Evolutionary conservation across 148 eudicot species (phyloP).

Genomic region (Silene latifolia): DNA sequence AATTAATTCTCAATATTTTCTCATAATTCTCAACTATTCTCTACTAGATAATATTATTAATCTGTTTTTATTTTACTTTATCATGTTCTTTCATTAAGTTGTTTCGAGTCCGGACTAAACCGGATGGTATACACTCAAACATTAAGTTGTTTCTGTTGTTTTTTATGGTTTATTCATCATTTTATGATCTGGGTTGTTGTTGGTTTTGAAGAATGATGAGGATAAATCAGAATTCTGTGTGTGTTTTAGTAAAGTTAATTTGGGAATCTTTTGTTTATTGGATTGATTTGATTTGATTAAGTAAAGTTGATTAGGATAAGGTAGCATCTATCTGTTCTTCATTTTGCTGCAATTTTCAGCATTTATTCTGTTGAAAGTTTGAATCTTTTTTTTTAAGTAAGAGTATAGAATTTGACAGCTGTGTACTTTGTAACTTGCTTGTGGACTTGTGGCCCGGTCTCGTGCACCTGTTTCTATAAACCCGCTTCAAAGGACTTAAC

Average conservation of each 20-base stretch:
- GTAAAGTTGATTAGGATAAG: constrained; percentile 15
- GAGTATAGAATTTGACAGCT: constrained; percentile 31
- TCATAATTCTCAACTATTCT: not conserved
- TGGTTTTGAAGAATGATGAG: constrained; percentile 18
- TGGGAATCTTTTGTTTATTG: constrained; percentile 34
- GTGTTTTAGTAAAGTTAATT: constrained; percentile 26
- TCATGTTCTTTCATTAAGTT: too few relatives aligned
- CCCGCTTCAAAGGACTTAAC: too few relatives aligned
- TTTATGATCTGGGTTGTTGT: constrained; percentile 39
- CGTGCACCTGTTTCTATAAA: too few relatives aligned
- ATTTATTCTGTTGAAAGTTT: constrained; percentile 20
- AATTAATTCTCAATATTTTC: constrained; percentile 8
- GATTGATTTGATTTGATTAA: constrained; percentile 6
- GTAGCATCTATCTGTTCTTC: constrained; percentile 22
- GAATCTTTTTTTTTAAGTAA: constrained; percentile 22
- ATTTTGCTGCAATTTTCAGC: not conserved
- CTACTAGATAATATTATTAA: too few relatives aligned
- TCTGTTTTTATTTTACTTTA: not conserved
- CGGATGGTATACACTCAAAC: too few relatives aligned
- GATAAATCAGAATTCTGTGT: constrained; percentile 33
- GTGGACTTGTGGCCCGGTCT: too few relatives aligned
- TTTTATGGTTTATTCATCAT: constrained; percentile 14
- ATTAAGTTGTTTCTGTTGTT: not conserved
- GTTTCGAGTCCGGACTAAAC: too few relatives aligned
- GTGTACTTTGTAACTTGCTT: not conserved